phyloP scores from a whole-genome alignment of 306 rosid species.

The Medicago arabica region DNA sequence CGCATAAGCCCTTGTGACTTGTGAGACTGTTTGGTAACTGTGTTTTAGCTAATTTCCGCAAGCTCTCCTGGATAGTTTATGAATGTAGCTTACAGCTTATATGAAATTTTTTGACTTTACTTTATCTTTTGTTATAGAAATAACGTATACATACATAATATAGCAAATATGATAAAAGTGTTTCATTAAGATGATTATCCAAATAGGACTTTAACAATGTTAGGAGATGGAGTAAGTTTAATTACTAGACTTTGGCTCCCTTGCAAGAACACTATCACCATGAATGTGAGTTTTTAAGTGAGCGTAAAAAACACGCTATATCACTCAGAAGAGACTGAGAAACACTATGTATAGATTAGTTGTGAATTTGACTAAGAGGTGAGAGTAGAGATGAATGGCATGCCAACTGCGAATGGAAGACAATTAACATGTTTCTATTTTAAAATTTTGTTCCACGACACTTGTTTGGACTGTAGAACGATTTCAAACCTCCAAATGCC shows the following conservation, averaged over 20 bases:
- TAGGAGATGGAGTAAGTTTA: neutral
- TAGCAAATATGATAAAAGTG: too few species aligned
- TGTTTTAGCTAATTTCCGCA: too few species aligned
- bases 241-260: neutral
- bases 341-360: neutral
- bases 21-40: too few species aligned
- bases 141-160: too few species aligned
- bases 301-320: neutral
- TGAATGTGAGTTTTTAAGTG: neutral
- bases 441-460: neutral
- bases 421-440: neutral
- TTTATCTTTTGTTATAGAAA: too few species aligned
- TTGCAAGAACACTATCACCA: neutral
- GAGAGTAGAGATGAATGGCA: constrained; percentile 13
- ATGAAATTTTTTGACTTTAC: too few species aligned
- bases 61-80: too few species aligned
- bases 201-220: neutral
- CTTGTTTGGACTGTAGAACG: neutral
- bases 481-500: neutral
- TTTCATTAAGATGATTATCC: too few species aligned
- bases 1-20: too few species aligned
- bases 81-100: too few species aligned
- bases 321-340: neutral
- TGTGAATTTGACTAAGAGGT: neutral
- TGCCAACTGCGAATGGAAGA: neutral